Evolutionary conservation across 805 yeast species (phyloP).

Genomic region (Hanseniaspora taiwanica): DNA sequence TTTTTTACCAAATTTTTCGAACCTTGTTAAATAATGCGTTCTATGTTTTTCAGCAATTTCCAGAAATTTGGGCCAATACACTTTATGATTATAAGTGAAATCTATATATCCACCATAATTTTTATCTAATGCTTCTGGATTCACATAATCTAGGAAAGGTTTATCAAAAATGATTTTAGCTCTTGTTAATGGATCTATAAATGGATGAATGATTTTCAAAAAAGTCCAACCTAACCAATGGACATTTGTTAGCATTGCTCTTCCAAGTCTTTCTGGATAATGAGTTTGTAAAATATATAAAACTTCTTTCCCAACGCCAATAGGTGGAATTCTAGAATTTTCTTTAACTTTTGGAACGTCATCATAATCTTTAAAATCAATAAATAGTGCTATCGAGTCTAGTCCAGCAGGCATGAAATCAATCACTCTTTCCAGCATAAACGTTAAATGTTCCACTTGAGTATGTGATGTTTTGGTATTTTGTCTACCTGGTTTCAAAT

Average conservation of each 20-base stretch:
- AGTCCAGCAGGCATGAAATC: constrained; percentile 96
- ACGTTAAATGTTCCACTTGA: constrained; percentile 94
- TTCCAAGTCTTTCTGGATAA: constrained; percentile 93
- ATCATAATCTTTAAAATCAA: constrained; percentile 74
- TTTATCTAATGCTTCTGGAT: constrained; percentile 65
- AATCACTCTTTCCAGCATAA: constrained; percentile 81
- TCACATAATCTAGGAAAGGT: constrained; percentile 76
- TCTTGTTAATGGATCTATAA: constrained; percentile 89
- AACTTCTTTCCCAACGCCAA: constrained; percentile 81
- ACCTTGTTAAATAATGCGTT: constrained; percentile 52
- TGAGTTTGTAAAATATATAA: constrained; percentile 89
- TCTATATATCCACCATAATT: constrained; percentile 78
- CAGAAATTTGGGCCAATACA: constrained; percentile 69
- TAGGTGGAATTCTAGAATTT: constrained; percentile 69
- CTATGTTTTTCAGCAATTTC: constrained; percentile 48
- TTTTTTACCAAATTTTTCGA: constrained; percentile 50
- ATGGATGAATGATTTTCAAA: constrained; percentile 81
- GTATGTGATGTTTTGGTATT: constrained; percentile 81
- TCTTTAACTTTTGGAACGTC: constrained; percentile 41
- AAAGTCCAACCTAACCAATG: constrained; percentile 94
- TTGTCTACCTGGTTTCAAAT: constrained; percentile 88
- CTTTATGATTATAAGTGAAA: constrained; percentile 68
- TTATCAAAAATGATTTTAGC: constrained; percentile 88
- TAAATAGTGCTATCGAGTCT: constrained; percentile 79
- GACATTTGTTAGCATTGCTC: constrained; percentile 80